Evolutionary conservation across 139 green algal species (phyloP), one percentile per base, ranked within the genome.

Genomic region (Pleodorina starrii): DNA sequence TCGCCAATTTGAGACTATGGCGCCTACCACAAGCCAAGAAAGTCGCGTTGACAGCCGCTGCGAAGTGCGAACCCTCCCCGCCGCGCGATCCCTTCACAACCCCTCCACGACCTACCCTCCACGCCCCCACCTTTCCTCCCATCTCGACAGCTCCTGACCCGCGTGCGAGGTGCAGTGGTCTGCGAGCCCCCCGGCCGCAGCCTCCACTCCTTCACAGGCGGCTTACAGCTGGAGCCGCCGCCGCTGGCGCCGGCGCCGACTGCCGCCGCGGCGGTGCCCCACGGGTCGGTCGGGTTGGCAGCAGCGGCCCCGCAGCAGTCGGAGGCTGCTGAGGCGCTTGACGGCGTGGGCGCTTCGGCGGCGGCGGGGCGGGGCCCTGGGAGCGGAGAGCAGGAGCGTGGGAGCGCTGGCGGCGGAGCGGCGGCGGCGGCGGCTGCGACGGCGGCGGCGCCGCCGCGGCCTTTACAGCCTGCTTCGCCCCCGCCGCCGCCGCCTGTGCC

Each of bases 201-300:
- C 73, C 85, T 90, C 7, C 72, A 90, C 74, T 1, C 85, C 40
- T 85, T 90, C 85, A 54, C 21, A 19, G 85, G 85, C 3, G 44
- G 19, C 1, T n/a, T 90, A 11, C n/a, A 42, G 40, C 17, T 77
- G 9, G 19, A 59, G 16, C 71, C 72, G 35, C 71, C 72, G 40
- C 46, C 43, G 21, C 66, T 42, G 35, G 46, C 36, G 35, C 66
- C 42, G 38, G 23, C 19, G 32, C 40, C 6, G 25, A 5, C 6
- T 11, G 7, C 25, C 32, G 16, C 6, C 6, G 12, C 27, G 59
- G 6, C 59, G 21, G 23, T 32, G 59, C 32, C 63, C 63, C 63
- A 35, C 32, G 63, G 63, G 63, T 73, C 63, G 32, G 68, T 11
- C n/a, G n/a, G n/a, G 68, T 10, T 40, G 25, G 35, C 68, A 12